Evolutionary conservation across 2,329 filamentous ascomycete genomes (phyloP), one percentile per base, ranked within the genome.

Genomic region (Aspergillus pseudoterreus): DNA sequence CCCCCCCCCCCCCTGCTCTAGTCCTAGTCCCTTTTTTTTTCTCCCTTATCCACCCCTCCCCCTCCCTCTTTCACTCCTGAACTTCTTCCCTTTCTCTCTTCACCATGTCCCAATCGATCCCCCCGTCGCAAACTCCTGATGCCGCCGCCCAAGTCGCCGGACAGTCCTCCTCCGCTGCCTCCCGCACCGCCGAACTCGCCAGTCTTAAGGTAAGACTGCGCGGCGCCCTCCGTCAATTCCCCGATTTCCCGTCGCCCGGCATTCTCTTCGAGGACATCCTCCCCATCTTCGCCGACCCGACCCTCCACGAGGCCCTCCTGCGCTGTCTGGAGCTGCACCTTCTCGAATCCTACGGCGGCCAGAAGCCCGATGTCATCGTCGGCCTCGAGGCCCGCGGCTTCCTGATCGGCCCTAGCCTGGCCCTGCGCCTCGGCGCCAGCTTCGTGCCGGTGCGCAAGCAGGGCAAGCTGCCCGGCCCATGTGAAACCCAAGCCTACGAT

Each of bases 241-340:
- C 85, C 66, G 90, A 97, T 79, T 97, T 96, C 77, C 92, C 92
- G 53, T 86, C 87, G 60, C 85, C 88, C 43, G 92, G 94, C 71
- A 92, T 99, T 69, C 81, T 95, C 66, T 99, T 99, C 75, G 90
- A 96, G 78, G 94, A 99, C 71, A 97, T 99, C 75, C 86, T 99
- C 73, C 94, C 94, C 55, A 86, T 97, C 69, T 97, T 99, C 79
- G 85, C 89, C 70, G 82, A 90, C 67, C 84, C 86, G 50, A 68
- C 72, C 47, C 79, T 88, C 55, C 92, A 96, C 76, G 79, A 82
- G 61, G 81, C 84, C 50, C 86, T 99, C 53, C 79, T 96, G 70
- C 83, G 85, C 64, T 90, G 90, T 45, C 87, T 97, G 62, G 88
- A 95, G 74, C 80, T 96, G 56, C 87, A 95, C 72, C 81, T 95